Conservation (phyloP, 495 filamentous ascomycete genomes). For the Copromyces sp. region DNA sequence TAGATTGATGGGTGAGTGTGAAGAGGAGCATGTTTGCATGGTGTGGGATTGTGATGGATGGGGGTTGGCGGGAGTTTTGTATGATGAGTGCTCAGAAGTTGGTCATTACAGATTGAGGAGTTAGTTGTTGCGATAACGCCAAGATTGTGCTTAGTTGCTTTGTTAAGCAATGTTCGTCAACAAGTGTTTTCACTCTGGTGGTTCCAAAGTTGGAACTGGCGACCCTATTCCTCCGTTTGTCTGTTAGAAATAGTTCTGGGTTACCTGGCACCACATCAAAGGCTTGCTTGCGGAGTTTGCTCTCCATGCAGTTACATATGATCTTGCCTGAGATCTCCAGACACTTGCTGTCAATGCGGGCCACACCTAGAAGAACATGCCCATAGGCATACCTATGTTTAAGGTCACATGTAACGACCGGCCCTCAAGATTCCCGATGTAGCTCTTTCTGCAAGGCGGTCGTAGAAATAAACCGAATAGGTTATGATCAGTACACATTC, state of each 20-base stretch:
- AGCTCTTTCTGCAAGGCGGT: not conserved
- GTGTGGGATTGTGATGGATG: not conserved
- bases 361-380: not conserved
- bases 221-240: not conserved
- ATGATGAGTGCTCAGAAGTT: not conserved
- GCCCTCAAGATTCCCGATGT: not conserved
- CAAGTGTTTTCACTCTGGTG: not conserved
- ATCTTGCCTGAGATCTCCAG: not conserved
- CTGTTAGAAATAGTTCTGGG: not conserved
- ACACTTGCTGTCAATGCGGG: not conserved
- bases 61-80: not conserved
- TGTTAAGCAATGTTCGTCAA: not conserved
- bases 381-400: not conserved
- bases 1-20: conserved; percentile 9
- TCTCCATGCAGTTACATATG: not conserved
- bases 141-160: not conserved
- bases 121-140: not conserved
- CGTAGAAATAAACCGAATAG: too few relatives aligned
- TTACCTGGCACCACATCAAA: not conserved
- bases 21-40: not conserved
- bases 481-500: too few relatives aligned
- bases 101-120: not conserved
- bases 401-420: not conserved
- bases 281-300: not conserved
- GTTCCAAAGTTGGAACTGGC: not conserved